Evolutionary conservation across 148 eudicot genomes (phyloP).

Genomic region (Limonium bicolor): DNA sequence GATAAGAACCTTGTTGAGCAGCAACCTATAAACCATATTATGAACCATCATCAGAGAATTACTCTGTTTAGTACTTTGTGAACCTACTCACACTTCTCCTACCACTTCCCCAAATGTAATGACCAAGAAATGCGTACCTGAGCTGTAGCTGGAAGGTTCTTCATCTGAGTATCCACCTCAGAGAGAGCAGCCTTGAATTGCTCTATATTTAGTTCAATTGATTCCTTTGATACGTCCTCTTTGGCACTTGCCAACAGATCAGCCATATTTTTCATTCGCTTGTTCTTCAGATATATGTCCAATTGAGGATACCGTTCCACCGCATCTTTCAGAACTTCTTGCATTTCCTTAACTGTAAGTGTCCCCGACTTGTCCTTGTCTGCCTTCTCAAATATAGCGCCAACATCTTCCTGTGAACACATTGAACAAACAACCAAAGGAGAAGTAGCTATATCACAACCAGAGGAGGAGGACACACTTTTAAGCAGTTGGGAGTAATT

Average conservation of each 20-base stretch:
- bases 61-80: no score
- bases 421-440: no score
- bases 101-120: no score
- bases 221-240: slow-evolving; percentile 17
- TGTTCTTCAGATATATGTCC: slow-evolving; percentile 33
- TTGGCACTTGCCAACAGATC: slow-evolving; percentile 24
- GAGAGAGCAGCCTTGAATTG: slow-evolving; percentile 40
- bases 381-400: slow-evolving; percentile 42
- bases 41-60: no score
- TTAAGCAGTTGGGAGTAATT: no score
- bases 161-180: slow-evolving; percentile 38
- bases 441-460: no score
- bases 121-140: no score
- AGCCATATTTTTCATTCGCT: slow-evolving; percentile 19
- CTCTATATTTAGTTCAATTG: slow-evolving; percentile 32
- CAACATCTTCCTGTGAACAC: slow-evolving; percentile 39
- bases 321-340: slow-evolving; percentile 32
- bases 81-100: no score
- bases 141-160: slow-evolving; percentile 62
- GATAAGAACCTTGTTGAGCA: slow-evolving; percentile 54
- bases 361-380: slow-evolving; percentile 48
- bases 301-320: slow-evolving; percentile 42
- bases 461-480: no score
- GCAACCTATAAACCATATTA: slow-evolving; percentile 29
- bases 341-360: slow-evolving; percentile 30